Evolutionary conservation across 495 filamentous ascomycete genomes (phyloP).

Genomic region (Podospora bellae-mahoneyi): DNA sequence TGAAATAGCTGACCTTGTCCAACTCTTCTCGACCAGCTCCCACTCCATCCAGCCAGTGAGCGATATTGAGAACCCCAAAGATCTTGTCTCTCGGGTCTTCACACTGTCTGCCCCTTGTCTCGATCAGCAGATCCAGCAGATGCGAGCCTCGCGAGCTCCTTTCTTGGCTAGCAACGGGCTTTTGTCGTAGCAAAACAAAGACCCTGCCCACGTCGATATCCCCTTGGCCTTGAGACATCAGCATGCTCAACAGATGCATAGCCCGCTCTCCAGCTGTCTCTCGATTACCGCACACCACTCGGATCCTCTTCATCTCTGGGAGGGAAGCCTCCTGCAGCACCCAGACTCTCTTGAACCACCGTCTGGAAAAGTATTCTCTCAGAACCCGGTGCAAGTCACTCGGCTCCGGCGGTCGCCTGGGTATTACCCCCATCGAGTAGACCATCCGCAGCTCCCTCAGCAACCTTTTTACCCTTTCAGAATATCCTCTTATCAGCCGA

Average conservation of each 20-base stretch:
- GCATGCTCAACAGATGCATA: constrained; percentile 7
- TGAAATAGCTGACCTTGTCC: constrained; percentile 10
- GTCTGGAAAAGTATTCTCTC: constrained; percentile 15
- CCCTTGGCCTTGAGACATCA: not conserved
- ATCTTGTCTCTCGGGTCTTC: constrained; percentile 26
- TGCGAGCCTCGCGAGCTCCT: not conserved
- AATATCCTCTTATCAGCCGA: not conserved
- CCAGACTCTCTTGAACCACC: constrained; percentile 22
- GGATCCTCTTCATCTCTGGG: constrained; percentile 10
- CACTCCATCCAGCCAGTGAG: constrained; percentile 9
- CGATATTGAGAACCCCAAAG: constrained; percentile 18
- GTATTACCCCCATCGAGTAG: not conserved
- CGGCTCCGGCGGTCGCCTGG: not conserved
- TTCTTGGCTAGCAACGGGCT: not conserved
- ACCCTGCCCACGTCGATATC: not conserved
- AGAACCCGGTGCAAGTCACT: constrained; percentile 8
- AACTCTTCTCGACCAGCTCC: not conserved
- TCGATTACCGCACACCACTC: constrained; percentile 8
- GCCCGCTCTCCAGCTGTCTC: constrained; percentile 5
- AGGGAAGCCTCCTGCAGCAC: constrained; percentile 22
- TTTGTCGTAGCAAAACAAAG: not conserved
- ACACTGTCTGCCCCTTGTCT: not conserved
- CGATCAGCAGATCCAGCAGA: constrained; percentile 17
- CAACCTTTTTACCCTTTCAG: not conserved
- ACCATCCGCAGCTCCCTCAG: constrained; percentile 4